Percentiles rank a stretch among this genome's conserved stretches.
Conservation (phyloP, 345 rosid genomes). For the Citrus trifoliata region DNA sequence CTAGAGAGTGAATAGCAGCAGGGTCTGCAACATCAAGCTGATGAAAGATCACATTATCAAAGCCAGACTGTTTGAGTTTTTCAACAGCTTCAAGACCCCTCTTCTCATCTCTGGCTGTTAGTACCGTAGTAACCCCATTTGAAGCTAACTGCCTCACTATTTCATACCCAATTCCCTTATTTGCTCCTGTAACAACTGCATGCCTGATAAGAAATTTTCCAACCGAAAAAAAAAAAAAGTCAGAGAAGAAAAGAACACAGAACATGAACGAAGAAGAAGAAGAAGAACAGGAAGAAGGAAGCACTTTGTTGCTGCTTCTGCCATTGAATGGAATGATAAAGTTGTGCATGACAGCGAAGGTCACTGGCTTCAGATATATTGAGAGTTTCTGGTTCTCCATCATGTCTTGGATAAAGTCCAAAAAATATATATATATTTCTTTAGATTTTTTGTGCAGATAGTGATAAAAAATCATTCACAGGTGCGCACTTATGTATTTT, state of each 20-base stretch:
- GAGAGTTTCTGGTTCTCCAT: too few relatives aligned
- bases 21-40: constrained; percentile 50
- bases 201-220: constrained; percentile 15
- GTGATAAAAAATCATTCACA: too few relatives aligned
- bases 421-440: too few relatives aligned
- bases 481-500: too few relatives aligned
- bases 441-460: too few relatives aligned
- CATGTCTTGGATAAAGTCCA: too few relatives aligned
- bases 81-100: constrained; percentile 45
- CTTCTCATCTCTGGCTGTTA: constrained; percentile 47
- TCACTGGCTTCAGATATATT: too few relatives aligned
- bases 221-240: constrained; percentile 13
- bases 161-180: constrained; percentile 51
- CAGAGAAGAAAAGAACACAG: not conserved
- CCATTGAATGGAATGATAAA: not conserved
- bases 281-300: not conserved
- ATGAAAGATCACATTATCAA: constrained; percentile 34
- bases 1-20: constrained; percentile 28
- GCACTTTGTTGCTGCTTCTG: not conserved
- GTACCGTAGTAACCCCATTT: constrained; percentile 24
- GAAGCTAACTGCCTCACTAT: constrained; percentile 35
- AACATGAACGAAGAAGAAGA: not conserved
- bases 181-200: constrained; percentile 52
- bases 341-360: too few relatives aligned
- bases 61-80: constrained; percentile 30